phyloP scores from a whole-genome alignment of 2,329 filamentous ascomycete species.

The Onygenales sp. region DNA sequence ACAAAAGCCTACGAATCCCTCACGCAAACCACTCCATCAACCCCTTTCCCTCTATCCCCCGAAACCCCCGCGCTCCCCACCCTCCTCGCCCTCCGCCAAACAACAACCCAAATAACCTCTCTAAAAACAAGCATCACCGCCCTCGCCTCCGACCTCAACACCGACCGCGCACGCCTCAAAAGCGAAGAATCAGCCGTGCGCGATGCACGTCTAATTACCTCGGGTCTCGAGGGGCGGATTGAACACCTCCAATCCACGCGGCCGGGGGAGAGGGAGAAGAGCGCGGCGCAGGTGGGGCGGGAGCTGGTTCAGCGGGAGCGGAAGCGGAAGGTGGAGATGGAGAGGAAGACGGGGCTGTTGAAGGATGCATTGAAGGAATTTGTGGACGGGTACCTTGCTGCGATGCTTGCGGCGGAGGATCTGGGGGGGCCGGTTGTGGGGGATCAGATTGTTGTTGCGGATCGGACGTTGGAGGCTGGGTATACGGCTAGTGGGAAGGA shows the following conservation, averaged over 20 bases:
- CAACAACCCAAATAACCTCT: slow-evolving; percentile 54
- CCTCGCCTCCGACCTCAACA: slow-evolving; percentile 31
- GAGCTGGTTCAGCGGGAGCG: slow-evolving; percentile 55
- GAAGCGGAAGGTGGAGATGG: slow-evolving; percentile 50
- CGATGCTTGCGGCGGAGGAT: slow-evolving; percentile 74
- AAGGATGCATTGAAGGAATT: slow-evolving; percentile 59
- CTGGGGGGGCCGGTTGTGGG: slow-evolving; percentile 75
- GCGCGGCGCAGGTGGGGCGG: slow-evolving; percentile 51
- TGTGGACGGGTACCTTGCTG: slow-evolving; percentile 59
- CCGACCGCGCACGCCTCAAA: slow-evolving; percentile 31
- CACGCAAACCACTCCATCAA: slow-evolving; percentile 48
- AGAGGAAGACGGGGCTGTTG: slow-evolving; percentile 51
- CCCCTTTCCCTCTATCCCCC: slow-evolving; percentile 47
- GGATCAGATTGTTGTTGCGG: slow-evolving; percentile 56
- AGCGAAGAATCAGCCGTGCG: slow-evolving; percentile 37
- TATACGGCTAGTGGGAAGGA: slow-evolving; percentile 44
- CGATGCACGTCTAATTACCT: slow-evolving; percentile 39
- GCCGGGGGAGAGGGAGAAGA: slow-evolving; percentile 35
- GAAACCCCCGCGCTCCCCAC: slow-evolving; percentile 60
- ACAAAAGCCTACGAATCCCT: slow-evolving; percentile 58
- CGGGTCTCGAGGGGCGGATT: slow-evolving; percentile 49
- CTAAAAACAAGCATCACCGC: slow-evolving; percentile 50
- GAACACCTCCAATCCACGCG: slow-evolving; percentile 34
- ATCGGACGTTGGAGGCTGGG: slow-evolving; percentile 44
- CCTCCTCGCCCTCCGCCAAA: slow-evolving; percentile 60